Base-by-base conservation (phyloP, 2,329 filamentous ascomycete species). In the Lojkania enalia region DNA sequence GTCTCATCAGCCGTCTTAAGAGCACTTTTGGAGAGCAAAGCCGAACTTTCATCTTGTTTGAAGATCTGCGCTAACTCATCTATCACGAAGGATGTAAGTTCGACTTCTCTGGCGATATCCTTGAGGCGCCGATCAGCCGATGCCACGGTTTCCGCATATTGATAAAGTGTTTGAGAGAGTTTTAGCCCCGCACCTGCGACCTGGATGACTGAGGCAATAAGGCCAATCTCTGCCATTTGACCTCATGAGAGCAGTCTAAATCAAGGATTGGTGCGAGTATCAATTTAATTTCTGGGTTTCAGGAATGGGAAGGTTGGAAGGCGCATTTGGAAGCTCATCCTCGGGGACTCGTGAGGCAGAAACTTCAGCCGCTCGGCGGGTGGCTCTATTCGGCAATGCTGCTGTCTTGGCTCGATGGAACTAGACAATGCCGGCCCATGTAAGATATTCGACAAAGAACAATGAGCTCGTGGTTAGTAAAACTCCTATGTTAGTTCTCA, bases 161-260 rank as follows among this genome's bases (percentile, higher is more conserved):
- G 49, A 39, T 65, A 66, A 21, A 67, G 51, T 3, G 58, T 56
- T 30, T 63, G 49, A 2, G 59, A 62, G 19, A 67, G 51, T 37
- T 62, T 61, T 5, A 67, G 39, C 6, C 60, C 62, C 12, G 62
- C 55, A 3, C 57, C 61, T 19, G 58, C 64, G 11, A 67, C 48
- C 43, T 65, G 61, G 9, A 66, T 50, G 25, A 66, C 57, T n/a
- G 60, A 61, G 9, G 63, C 61, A 19, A 61, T 50, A n/a, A 55
- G 39, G 19, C 52, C 52, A 5, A 67, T 42, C 29, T 65, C 64
- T 2, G 61, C 60, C 61, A 65, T 66, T 23, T 35, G 5, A 21
- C 5, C 23, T 33, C 9, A 33, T 33, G 30, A 33, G 16, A 6
- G 14, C 9, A 11, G 14, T 9, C 6, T n/a, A n/a, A n/a, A n/a